Evolutionary conservation across 2,329 filamentous ascomycete species (phyloP).

Genomic region (Fusarium sp.): DNA sequence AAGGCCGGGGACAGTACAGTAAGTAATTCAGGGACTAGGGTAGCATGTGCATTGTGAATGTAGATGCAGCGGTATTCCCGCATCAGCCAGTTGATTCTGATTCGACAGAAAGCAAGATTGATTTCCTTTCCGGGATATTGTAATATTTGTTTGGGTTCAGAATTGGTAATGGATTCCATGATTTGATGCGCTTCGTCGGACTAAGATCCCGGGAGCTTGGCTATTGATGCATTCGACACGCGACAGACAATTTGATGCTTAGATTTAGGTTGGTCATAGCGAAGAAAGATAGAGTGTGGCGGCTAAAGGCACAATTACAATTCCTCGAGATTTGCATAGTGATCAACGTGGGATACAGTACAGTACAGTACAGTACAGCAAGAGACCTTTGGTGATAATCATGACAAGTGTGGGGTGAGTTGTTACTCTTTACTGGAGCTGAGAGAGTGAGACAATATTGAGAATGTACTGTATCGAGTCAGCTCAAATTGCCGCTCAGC

Average conservation of each 20-base stretch:
- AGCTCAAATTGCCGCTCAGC: slow-evolving; percentile 23
- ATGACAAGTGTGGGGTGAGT: slow-evolving; percentile 16
- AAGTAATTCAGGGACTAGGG: slow-evolving; percentile 14
- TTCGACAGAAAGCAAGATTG: slow-evolving; percentile 28
- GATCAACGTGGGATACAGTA: slow-evolving; percentile 6
- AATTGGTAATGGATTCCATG: slow-evolving; percentile 41
- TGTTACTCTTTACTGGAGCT: slow-evolving; percentile 9
- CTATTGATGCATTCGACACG: slow-evolving; percentile 14
- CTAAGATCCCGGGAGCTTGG: slow-evolving; percentile 9
- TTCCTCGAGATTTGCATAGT: neutral
- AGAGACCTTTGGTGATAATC: slow-evolving; percentile 6
- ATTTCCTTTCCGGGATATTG: slow-evolving; percentile 30
- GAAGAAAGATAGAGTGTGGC: neutral
- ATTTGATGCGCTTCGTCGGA: slow-evolving; percentile 29
- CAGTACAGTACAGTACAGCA: neutral
- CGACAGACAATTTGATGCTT: slow-evolving; percentile 15
- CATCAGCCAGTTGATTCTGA: slow-evolving; percentile 23
- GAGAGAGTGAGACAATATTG: slow-evolving; percentile 2
- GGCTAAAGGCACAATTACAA: neutral
- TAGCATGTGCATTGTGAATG: slow-evolving; percentile 9
- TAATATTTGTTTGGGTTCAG: slow-evolving; percentile 23
- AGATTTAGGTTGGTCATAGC: slow-evolving; percentile 13
- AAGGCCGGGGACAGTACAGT: slow-evolving; percentile 9
- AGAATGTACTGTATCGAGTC: slow-evolving; percentile 3
- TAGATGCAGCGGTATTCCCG: slow-evolving; percentile 34